Evolutionary conservation across 1,139 yeast genomes (phyloP), one percentile per base, ranked within the genome.

Genomic region (Debaryomyces coudertii): DNA sequence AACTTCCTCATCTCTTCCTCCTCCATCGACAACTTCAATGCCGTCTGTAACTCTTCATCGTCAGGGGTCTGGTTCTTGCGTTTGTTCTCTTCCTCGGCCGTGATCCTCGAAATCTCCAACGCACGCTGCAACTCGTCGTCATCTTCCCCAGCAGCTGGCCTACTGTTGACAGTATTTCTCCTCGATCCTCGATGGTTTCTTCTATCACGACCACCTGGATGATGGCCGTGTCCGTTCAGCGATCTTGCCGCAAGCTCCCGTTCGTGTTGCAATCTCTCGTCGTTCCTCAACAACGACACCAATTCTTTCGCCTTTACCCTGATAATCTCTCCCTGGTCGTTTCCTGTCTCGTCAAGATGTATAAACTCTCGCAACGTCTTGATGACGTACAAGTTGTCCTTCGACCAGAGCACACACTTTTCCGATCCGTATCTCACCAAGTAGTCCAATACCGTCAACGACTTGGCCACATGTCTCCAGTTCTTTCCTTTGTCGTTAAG

Each of bases 401-500:
- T 87, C 49, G 95, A 85, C 99, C 99, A 93, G 44, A 86, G 73
- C 7, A 93, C 97, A 60, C 95, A 95, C 57, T 88, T 87, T 56
- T 93, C 97, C 24, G 93, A 80, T 22, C 98, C 99, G 53, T 78
- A 81, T 55, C 95, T 82, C 22, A 93, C 90, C 53, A 93, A 76
- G 66, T 86, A 93, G 61, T 93, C 98, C 58, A 93, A 76, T 11
- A 93, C 87, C 1, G 96, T 88, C 56, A 93, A 76, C 1, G 95
- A 83, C 66, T 93, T 95, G 53, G 95, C 93, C 38, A 93, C 93
- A 66, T 93, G 99, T 55, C 97, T 82, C 99, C 99, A 93, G 69
- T 93, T 89, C 66, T 92, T 93, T 49, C 99, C 99, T 73, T 92
- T 92, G 62, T 93, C 99, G 62, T 93, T 93, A 57, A 95, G 75